A percentile compares a stretch with the other conserved stretches of the same genome.
These are phyloP conservation scores for Trichomonas vaginalis DNA, from an alignment of 208 protist genomes.

Conservation along the genomic window DNA sequence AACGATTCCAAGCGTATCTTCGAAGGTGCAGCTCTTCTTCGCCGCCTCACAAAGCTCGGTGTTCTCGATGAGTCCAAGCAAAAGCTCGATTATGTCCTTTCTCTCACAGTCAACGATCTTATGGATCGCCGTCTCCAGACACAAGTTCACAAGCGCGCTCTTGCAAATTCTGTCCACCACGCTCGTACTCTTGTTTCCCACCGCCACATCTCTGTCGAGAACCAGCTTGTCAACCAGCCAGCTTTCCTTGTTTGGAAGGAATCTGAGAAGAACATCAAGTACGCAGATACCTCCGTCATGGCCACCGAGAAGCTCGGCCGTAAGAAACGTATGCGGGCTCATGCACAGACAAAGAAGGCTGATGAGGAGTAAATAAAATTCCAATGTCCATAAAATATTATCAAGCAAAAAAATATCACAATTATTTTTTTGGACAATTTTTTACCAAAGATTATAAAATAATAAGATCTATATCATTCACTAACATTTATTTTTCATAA, in stretches of 20 bases:
- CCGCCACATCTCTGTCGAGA: constrained; percentile 74
- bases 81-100: constrained; percentile 99
- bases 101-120: constrained; percentile 89
- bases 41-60: constrained; percentile 87
- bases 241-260: constrained; percentile 13
- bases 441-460: no score
- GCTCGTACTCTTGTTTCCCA: constrained; percentile 94
- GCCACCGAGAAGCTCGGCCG: neutral
- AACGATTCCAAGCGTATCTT: constrained; percentile 79
- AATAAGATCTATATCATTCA: no score
- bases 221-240: constrained; percentile 16
- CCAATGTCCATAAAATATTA: no score
- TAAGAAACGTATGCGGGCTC: neutral
- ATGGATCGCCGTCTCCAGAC: constrained; percentile 99
- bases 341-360: neutral
- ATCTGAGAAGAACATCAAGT: neutral
- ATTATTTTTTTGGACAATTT: no score
- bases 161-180: constrained; percentile 99
- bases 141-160: constrained; percentile 78
- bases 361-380: neutral
- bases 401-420: no score
- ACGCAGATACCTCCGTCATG: neutral
- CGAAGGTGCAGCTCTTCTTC: constrained; percentile 92
- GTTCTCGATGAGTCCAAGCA: constrained; percentile 90
- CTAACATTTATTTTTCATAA: no score